Percentiles rank a stretch among this genome's conserved stretches.
phyloP scores from a whole-genome alignment of 768 basidiomycete species.

The Hypholoma fasciculare region DNA sequence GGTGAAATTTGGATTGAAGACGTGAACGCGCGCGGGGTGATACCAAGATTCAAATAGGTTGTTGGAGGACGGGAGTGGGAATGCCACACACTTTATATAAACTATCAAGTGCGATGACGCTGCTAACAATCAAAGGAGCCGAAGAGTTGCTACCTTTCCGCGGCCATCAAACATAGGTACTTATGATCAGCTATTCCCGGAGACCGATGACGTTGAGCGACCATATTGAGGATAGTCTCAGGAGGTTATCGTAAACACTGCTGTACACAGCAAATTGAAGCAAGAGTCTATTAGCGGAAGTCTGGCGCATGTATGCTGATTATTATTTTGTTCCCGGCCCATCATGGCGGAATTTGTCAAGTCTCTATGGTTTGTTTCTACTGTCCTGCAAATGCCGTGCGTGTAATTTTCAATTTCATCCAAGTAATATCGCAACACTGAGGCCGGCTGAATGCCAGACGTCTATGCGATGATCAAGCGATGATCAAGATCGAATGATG shows the following conservation, averaged over 20 bases:
- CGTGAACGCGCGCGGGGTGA: neutral
- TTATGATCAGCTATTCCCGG: neutral
- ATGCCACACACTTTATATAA: neutral
- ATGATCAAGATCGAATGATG: too few relatives aligned
- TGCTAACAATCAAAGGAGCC: neutral
- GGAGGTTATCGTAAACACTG: neutral
- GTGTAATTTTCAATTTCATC: too few relatives aligned
- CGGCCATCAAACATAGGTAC: constrained; percentile 3
- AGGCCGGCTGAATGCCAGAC: neutral
- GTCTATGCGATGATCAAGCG: too few relatives aligned
- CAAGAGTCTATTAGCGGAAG: too few relatives aligned
- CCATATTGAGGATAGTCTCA: constrained; percentile 1
- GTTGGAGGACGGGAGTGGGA: neutral
- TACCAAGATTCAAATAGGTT: constrained; percentile 1
- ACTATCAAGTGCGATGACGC: too few relatives aligned
- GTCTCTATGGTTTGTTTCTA: too few relatives aligned
- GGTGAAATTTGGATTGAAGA: neutral
- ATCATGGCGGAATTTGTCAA: too few relatives aligned
- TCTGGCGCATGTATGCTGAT: too few relatives aligned
- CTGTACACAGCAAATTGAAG: neutral
- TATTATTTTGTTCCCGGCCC: too few relatives aligned
- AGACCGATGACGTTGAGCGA: neutral
- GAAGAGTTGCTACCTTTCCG: constrained; percentile 1
- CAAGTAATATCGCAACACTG: neutral
- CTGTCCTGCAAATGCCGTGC: too few relatives aligned